Conservation (phyloP, 768 basidiomycete species). For the Asterophora parasitica region DNA sequence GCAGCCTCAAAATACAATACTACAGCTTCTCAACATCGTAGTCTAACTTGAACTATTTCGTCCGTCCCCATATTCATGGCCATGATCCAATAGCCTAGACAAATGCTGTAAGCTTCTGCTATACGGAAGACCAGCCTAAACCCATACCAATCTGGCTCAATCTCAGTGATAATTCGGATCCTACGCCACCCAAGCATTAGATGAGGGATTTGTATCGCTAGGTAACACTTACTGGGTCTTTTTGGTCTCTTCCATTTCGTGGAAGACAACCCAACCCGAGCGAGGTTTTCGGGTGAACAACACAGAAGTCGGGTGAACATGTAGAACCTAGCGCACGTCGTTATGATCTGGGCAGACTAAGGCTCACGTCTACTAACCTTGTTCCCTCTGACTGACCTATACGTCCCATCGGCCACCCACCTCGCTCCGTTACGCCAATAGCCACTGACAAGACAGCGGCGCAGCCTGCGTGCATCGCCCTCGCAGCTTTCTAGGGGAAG, state of each 20-base stretch:
- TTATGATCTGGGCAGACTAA: not conserved
- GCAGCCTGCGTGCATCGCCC: constrained; percentile 76
- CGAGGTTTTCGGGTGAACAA: constrained; percentile 89
- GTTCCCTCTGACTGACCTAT: constrained; percentile 81
- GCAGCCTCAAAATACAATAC: too few species aligned
- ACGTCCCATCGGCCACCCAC: constrained; percentile 91
- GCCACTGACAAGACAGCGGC: constrained; percentile 87
- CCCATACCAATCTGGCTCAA: constrained; percentile 86
- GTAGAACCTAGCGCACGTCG: constrained; percentile 51
- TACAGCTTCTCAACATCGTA: too few species aligned
- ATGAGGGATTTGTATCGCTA: not conserved
- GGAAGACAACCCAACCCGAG: constrained; percentile 91
- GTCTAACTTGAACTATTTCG: not conserved
- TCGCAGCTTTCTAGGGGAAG: constrained; percentile 83
- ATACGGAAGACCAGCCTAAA: not conserved
- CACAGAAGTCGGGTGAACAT: constrained; percentile 92
- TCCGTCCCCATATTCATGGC: constrained; percentile 23
- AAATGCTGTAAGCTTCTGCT: not conserved
- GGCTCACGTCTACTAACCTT: constrained; percentile 43
- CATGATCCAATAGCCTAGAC: constrained; percentile 31
- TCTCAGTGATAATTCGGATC: constrained; percentile 89
- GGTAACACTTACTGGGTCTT: constrained; percentile 69
- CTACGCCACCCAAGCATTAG: constrained; percentile 34
- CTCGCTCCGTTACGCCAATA: constrained; percentile 94
- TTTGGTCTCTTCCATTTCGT: constrained; percentile 95